A percentile compares a stretch with the other conserved stretches of the same genome.
phyloP scores from a whole-genome alignment of 495 filamentous ascomycete genomes.

The Endocarpon pusillum region DNA sequence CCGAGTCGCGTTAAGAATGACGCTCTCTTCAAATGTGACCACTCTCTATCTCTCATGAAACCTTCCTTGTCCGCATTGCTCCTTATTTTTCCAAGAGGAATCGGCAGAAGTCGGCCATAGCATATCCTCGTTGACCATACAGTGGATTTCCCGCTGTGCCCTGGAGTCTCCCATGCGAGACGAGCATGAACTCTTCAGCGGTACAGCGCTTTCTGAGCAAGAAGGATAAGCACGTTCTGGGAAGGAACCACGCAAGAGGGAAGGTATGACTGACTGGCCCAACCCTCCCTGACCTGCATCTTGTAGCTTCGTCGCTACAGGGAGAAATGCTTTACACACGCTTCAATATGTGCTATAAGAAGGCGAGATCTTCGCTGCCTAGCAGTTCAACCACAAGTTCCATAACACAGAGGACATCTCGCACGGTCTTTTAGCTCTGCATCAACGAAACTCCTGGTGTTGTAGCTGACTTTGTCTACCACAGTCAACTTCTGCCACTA shows the following conservation, averaged over 20 bases:
- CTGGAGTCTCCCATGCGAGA: background rate
- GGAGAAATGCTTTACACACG: background rate
- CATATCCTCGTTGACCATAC: too few relatives aligned
- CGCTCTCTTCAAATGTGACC: too few relatives aligned
- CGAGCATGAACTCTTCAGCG: background rate
- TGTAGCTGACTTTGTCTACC: background rate
- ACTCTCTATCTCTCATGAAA: too few relatives aligned
- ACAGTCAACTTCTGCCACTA: background rate
- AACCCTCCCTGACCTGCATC: background rate
- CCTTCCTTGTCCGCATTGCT: too few relatives aligned
- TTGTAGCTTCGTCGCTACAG: background rate
- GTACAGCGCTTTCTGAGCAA: conserved; percentile 1
- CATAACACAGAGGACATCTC: too few relatives aligned
- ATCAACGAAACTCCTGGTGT: too few relatives aligned
- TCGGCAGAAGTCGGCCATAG: too few relatives aligned
- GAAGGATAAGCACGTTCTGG: background rate
- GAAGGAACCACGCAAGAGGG: background rate
- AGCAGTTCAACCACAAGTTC: background rate
- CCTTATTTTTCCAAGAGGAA: too few relatives aligned
- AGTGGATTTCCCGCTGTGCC: too few relatives aligned
- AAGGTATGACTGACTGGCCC: background rate
- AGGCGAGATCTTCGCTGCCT: background rate
- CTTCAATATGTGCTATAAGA: background rate
- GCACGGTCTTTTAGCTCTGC: too few relatives aligned
- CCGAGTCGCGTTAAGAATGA: too few relatives aligned